Evolutionary conservation across 768 basidiomycete species (phyloP), one percentile per base, ranked within the genome.

Genomic region (Sarcodon sp.): DNA sequence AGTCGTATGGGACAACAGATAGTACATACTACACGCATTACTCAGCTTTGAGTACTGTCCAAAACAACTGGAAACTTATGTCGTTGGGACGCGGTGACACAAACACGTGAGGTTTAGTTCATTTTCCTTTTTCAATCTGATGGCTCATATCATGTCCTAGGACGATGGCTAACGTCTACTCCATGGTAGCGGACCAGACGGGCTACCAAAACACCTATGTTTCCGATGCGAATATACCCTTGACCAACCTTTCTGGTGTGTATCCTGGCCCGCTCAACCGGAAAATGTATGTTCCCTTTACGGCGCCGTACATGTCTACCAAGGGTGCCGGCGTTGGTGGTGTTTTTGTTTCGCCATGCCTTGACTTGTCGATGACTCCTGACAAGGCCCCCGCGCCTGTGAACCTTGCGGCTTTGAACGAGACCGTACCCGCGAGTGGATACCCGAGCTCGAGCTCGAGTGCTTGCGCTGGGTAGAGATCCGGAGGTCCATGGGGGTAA

Each of bases 1-100:
- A 53, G 7, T 58, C 72, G 18, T 51, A 60, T 16, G 71, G 70
- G 18, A 76, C 69, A 1, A 67, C 59, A 8, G 80, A 83, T 61
- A 33, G 59, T 37, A 72, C 67, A 5, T 78, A 70, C 63, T 80
- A 82, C 60, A 73, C 73, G 1, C 80, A 83, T 59, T 81, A 79
- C 62, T 79, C 77, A 3, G 55, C 61, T 39, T 64, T 80, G 45
- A 69, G 71, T 9, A 76, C 79, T 16, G 68, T 79, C 27, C 59
- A 80, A 61, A 68, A 69, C 33, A 83, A 82, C 63, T 82, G 80
- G 79, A 62, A 62, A 6, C 73, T 83, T 32, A 70, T 69, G 35
- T 76, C 73, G 9, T 74, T 81, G 18, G 80, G 79, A 15, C 71
- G 79, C 36, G 65, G 66, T 33, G 77, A 80, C 54, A 72, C 71